phyloP scores from a whole-genome alignment of 371 early-diverging fungal species.

The Capillidium rhysosporum region DNA sequence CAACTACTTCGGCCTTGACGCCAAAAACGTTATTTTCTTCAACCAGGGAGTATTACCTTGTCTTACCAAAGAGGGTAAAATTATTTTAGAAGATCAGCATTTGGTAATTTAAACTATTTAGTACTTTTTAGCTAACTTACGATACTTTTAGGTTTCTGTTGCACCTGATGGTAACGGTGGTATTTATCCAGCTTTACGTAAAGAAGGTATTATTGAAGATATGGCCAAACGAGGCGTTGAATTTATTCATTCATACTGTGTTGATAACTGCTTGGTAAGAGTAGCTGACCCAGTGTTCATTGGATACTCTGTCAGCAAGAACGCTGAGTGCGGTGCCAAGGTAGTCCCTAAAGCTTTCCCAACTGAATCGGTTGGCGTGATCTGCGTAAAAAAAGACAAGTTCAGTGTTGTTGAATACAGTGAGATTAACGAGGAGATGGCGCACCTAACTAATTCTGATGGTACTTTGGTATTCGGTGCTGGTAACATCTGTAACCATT shows the following conservation, averaged over 20 bases:
- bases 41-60: constrained; percentile 47
- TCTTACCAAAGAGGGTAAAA: constrained; percentile 39
- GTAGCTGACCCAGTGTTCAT: constrained; percentile 89
- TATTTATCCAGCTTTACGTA: constrained; percentile 62
- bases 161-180: constrained; percentile 86
- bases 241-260: constrained; percentile 82
- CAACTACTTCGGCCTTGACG: constrained; percentile 44
- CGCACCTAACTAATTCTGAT: constrained; percentile 37
- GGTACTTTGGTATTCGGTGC: constrained; percentile 64
- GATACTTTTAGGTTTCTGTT: constrained; percentile 31
- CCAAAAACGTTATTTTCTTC: constrained; percentile 44
- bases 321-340: constrained; percentile 87
- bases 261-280: constrained; percentile 85
- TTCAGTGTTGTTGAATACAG: constrained; percentile 90
- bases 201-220: constrained; percentile 52
- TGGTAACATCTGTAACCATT: constrained; percentile 96
- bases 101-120: constrained; percentile 6
- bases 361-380: constrained; percentile 85
- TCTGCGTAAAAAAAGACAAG: constrained; percentile 62
- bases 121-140: neutral
- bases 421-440: constrained; percentile 61
- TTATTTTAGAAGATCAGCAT: constrained; percentile 32
- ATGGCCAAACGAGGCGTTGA: constrained; percentile 53
- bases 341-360: constrained; percentile 69
- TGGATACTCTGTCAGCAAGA: constrained; percentile 59